Percentiles rank a stretch among this genome's conserved stretches.
phyloP scores from a whole-genome alignment of 768 basidiomycete species.

The Tricholomella constricta region DNA sequence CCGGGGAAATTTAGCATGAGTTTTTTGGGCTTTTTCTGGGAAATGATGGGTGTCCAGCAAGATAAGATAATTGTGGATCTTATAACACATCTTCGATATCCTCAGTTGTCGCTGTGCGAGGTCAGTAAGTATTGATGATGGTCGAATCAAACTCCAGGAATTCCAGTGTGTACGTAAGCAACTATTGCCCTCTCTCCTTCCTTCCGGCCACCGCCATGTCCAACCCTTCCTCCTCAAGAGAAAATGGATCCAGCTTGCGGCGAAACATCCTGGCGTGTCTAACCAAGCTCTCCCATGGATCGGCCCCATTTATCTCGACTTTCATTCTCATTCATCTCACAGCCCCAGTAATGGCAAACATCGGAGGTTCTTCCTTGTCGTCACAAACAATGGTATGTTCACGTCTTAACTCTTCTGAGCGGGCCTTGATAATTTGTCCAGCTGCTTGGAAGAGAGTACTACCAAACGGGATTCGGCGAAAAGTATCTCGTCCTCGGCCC shows the following conservation, averaged over 20 bases:
- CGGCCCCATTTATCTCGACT: slow-evolving; percentile 74
- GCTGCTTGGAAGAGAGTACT: slow-evolving; percentile 85
- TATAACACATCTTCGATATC: too few relatives aligned
- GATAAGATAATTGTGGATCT: too few relatives aligned
- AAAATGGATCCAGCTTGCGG: slow-evolving; percentile 1
- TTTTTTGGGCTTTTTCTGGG: too few relatives aligned
- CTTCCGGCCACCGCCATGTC: too few relatives aligned
- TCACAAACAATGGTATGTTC: slow-evolving; percentile 74
- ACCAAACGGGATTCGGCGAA: slow-evolving; percentile 73
- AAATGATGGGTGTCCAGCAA: too few relatives aligned
- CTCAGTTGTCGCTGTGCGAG: too few relatives aligned
- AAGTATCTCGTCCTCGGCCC: slow-evolving; percentile 68
- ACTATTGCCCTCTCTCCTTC: too few relatives aligned
- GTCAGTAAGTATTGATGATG: too few relatives aligned
- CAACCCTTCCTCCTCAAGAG: background rate
- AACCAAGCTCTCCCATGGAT: slow-evolving; percentile 63
- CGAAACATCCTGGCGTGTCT: slow-evolving; percentile 33
- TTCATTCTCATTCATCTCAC: slow-evolving; percentile 81
- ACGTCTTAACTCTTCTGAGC: background rate
- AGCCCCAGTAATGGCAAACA: slow-evolving; percentile 68
- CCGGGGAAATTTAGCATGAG: too few relatives aligned
- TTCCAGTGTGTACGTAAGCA: too few relatives aligned
- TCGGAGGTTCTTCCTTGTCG: slow-evolving; percentile 68
- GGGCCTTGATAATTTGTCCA: slow-evolving; percentile 26
- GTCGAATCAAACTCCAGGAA: too few relatives aligned